Conservation (phyloP, 805 yeast species). For the Ogataea trehalophila region DNA sequence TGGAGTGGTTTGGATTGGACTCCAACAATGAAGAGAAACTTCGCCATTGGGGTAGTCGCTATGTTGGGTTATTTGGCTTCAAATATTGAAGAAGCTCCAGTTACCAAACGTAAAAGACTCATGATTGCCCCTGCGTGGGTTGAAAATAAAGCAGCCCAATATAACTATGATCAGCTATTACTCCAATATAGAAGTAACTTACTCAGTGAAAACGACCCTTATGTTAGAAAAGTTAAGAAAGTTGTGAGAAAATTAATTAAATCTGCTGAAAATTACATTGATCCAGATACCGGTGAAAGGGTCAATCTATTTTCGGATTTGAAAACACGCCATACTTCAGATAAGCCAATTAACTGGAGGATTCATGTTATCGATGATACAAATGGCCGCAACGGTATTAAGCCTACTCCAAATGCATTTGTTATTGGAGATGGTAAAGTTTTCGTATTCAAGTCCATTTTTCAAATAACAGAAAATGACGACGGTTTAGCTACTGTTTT, state of each 20-base stretch:
- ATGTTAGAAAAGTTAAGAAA: constrained; percentile 46
- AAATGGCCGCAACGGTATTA: constrained; percentile 24
- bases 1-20: constrained; percentile 7
- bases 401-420: constrained; percentile 94
- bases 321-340: constrained; percentile 23
- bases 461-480: constrained; percentile 73
- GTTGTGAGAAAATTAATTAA: constrained; percentile 63
- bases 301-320: constrained; percentile 22
- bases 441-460: constrained; percentile 75
- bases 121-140: constrained; percentile 65
- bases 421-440: constrained; percentile 96
- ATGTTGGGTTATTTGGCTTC: constrained; percentile 39
- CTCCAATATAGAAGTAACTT: constrained; percentile 46
- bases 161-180: constrained; percentile 58
- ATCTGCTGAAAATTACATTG: constrained; percentile 43
- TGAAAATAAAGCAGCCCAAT: constrained; percentile 59
- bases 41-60: constrained; percentile 31
- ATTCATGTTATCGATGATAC: constrained; percentile 74
- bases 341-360: constrained; percentile 53
- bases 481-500: constrained; percentile 95
- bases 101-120: constrained; percentile 65
- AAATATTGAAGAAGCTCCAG: constrained; percentile 75
- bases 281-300: constrained; percentile 28
- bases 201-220: constrained; percentile 61
- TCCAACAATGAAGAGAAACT: constrained; percentile 16